phyloP scores from a whole-genome alignment of 345 rosid genomes.

The Erysimum cheiranthoides region DNA sequence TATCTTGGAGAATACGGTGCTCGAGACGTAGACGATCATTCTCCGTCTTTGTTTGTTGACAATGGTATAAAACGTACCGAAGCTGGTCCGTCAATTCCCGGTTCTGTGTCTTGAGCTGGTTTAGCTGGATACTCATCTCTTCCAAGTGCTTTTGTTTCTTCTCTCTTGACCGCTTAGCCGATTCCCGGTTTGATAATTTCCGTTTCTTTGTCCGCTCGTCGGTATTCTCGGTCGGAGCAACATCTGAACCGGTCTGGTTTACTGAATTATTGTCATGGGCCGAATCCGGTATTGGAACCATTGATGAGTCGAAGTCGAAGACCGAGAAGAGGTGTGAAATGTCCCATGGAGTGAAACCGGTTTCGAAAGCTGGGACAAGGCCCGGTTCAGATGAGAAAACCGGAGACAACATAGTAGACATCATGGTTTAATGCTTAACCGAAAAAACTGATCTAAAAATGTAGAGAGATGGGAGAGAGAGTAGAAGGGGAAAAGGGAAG shows the following conservation, averaged over 20 bases:
- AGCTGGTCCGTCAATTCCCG: slow-evolving; percentile 68
- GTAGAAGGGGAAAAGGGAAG: slow-evolving; percentile 84
- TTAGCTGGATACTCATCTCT: slow-evolving; percentile 69
- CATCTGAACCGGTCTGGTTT: slow-evolving; percentile 32
- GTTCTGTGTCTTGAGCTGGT: slow-evolving; percentile 72
- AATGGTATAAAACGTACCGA: slow-evolving; percentile 51
- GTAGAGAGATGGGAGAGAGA: slow-evolving; percentile 40
- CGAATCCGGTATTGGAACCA: slow-evolving; percentile 42
- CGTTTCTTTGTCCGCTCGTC: slow-evolving; percentile 74
- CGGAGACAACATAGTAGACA: slow-evolving; percentile 57
- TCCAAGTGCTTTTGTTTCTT: slow-evolving; percentile 84
- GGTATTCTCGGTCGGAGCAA: slow-evolving; percentile 16
- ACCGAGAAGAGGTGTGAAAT: slow-evolving; percentile 47
- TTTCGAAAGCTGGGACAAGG: slow-evolving; percentile 50
- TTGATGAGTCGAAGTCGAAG: slow-evolving; percentile 50
- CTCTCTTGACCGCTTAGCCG: slow-evolving; percentile 88
- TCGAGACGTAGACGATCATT: slow-evolving; percentile 73
- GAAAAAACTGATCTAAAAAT: background rate
- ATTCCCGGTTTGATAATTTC: slow-evolving; percentile 89
- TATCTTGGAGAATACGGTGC: slow-evolving; percentile 56
- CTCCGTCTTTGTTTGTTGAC: slow-evolving; percentile 52
- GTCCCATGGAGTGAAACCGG: slow-evolving; percentile 63
- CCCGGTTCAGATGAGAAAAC: slow-evolving; percentile 47
- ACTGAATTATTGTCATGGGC: slow-evolving; percentile 40
- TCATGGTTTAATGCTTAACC: slow-evolving; percentile 46